Evolutionary conservation across 441 rosid species (phyloP), one percentile per base, ranked within the genome.

Genomic region (Omphalea diandra): DNA sequence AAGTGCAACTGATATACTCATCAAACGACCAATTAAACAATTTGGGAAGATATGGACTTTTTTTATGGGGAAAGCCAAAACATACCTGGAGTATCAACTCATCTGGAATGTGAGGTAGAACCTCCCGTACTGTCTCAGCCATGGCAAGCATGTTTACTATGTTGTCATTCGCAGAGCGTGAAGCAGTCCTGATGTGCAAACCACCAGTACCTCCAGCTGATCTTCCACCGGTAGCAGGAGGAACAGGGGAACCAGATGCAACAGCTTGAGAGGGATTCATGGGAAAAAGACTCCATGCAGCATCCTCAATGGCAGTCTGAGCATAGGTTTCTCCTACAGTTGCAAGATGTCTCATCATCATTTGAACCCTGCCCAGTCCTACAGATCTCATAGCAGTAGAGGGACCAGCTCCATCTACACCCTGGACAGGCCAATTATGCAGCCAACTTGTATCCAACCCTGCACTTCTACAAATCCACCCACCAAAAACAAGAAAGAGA

Each of bases 291-390:
- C 88, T 83, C 98, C 97, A 93, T 46, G 97, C 79, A 71, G 89
- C 71, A 80, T 95, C 98, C 31, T 95, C 99, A 50, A 90, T 83
- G 71, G 99, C 88, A 76, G 88, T 86, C 71, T 93, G 97, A 29
- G 93, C 90, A 78, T 94, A 94, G 66, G 94, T 90, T 79, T 92
- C 98, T 55, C 98, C 97, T 46, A 95, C 91, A 70, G 97, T 88
- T 73, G 99, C 97, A 68, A 95, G 93, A 80, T 93, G 98, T 81
- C 98, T 91, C 99, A 95, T 91, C 97, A 95, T 86, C 98, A 90
- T 85, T 86, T 95, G 97, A 76, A 95, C 97, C 75, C 97, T 80
- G 49, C 91, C 90, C 68, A 93, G 66, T 63, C 98, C 97, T 77
- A 78, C 97, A 7, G 99, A 73, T 85, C 97, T 82, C 68, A 73